Evolutionary conservation across 192 early-diverging fungal species (phyloP).

Genomic region (Coemansia sp.): DNA sequence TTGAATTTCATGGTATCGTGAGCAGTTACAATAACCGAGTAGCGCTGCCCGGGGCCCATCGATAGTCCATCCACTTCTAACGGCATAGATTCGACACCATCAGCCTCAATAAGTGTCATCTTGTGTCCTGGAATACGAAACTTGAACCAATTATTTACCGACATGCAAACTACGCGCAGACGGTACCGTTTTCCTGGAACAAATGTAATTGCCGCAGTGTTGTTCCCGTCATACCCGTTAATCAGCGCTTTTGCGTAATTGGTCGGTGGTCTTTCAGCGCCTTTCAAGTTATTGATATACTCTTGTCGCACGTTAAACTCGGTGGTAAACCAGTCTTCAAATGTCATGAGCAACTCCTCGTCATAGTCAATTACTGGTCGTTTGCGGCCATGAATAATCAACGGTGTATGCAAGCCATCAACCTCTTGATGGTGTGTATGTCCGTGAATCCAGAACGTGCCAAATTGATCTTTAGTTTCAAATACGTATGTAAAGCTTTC

Average conservation of each 20-base stretch:
- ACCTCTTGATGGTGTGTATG: slow-evolving; percentile 72
- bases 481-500: slow-evolving; percentile 68
- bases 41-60: slow-evolving; percentile 67
- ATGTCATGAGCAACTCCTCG: slow-evolving; percentile 60
- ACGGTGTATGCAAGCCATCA: slow-evolving; percentile 72
- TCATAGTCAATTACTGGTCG: slow-evolving; percentile 56
- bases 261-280: not conserved
- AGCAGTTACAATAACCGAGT: slow-evolving; percentile 74
- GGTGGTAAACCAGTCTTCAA: slow-evolving; percentile 70
- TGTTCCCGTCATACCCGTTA: slow-evolving; percentile 40
- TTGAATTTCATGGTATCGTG: slow-evolving; percentile 54
- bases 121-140: slow-evolving; percentile 74
- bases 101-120: slow-evolving; percentile 73
- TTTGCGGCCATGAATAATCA: slow-evolving; percentile 62
- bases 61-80: slow-evolving; percentile 56
- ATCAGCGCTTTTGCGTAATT: slow-evolving; percentile 23
- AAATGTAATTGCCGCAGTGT: slow-evolving; percentile 55
- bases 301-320: slow-evolving; percentile 33
- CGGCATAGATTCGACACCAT: slow-evolving; percentile 61
- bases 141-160: slow-evolving; percentile 63
- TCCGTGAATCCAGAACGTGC: slow-evolving; percentile 83
- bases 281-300: not conserved
- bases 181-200: slow-evolving; percentile 73
- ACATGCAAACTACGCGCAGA: slow-evolving; percentile 72
- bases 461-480: slow-evolving; percentile 66